Evolutionary conservation across 768 basidiomycete species (phyloP), one percentile per base, ranked within the genome.

Genomic region (Polyporus arcularius): DNA sequence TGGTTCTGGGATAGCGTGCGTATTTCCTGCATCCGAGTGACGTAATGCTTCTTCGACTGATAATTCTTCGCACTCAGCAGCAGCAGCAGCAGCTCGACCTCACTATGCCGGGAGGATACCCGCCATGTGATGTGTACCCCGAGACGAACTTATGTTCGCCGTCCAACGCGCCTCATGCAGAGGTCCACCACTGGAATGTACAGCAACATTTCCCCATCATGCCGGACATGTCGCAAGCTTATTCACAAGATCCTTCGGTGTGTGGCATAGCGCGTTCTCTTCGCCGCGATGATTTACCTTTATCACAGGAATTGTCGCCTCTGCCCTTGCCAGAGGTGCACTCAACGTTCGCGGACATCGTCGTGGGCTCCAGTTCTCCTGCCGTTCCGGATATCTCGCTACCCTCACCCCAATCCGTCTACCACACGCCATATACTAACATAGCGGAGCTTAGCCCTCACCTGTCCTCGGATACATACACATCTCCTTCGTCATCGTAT

Each of bases 291-390:
- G 32, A 30, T 16, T 40, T 7, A 40, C n/a, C 15, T 12, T 11
- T 4, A 6, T 28, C 7, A 16, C 14, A 62, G 61, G 21, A 57
- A 11, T 28, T 62, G 21, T 57, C 61, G 4, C 55, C 61, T 8
- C 21, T 62, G 7, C 61, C 56, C 3, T 43, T 62, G 15, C 11
- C 16, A 4, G 51, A 31, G 4, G 50, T 62, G 51, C 55, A 53
- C 8, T 39, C 53, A 9, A 16, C 57, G 11, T 28, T 32, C 31
- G 40, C 47, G n/a, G 52, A 48, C 16, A 1, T 18, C 16, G 39
- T 58, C 15, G 39, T 31, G 12, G 15, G 32, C 3, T 55, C 55
- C 6, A 55, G 45, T 14, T 53, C 51, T 16, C 56, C 56, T 16
- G 39, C 56, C n/a, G 21, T 35, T 26, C 51, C 42, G 16, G 21